Evolutionary conservation across 2,329 filamentous ascomycete species (phyloP), one percentile per base, ranked within the genome.

Genomic region (Hypoxylon rubiginosum): DNA sequence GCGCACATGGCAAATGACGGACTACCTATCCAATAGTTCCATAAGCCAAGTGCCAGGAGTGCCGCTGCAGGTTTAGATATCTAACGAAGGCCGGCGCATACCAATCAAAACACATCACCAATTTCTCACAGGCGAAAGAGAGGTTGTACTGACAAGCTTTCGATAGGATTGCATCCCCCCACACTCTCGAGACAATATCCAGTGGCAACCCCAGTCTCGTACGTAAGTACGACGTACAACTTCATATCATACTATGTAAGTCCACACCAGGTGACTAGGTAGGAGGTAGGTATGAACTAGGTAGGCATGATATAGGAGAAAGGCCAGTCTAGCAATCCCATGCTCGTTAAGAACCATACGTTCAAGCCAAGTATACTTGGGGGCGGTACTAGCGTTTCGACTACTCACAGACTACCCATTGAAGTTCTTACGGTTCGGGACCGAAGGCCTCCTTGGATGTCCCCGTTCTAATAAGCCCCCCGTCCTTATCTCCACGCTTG

Each of bases 11-110:
- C 45, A 32, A 41, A 32, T 39, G 30, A 41, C 13, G 13, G 8
- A n/a, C 9, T 43, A 39, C 17, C 17, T 50, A 1, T 26, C 34
- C 7, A n/a, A 21, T 54, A 39, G 39, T 46, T 50, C 30, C 45
- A 41, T 17, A 15, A 54, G 52, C 57, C 51, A 55, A 64, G 56
- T 52, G 32, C 61, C 51, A 56, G 61, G 57, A 51, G 34, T 57
- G 43, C 26, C 3, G 5, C 15, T 50, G 46, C 46, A 30, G n/a
- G 45, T 24, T 45, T 10, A 24, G 13, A 17, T 48, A 28, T 26
- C 4, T 21, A 46, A 24, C 17, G n/a, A 11, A 43, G 39, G 39
- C 39, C 17, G 7, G 19, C 7, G 36, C 6, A 41, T 41, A 6
- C 36, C 15, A 41, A 41, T 41, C 36, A 41, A 41, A 41, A n/a